A percentile compares a stretch with the other conserved stretches of the same genome.
These are phyloP conservation scores for Eucalyptus cladocalyx DNA, from an alignment of 345 rosid genomes.

Conservation along the genomic window DNA sequence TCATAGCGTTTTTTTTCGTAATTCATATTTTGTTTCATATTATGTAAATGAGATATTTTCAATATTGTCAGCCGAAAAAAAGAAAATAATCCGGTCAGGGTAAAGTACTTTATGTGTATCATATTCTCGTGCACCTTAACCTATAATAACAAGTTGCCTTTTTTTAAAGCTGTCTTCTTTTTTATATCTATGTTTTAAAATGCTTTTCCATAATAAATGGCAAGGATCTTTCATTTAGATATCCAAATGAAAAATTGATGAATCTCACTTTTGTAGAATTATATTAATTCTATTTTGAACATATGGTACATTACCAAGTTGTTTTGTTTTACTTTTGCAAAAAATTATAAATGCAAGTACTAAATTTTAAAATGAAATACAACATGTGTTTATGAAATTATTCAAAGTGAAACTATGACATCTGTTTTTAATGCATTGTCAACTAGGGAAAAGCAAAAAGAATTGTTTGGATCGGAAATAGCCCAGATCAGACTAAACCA, in stretches of 20 bases:
- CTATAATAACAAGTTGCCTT: not conserved
- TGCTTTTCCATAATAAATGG: not conserved
- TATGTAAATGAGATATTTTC: not conserved
- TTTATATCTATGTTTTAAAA: not conserved
- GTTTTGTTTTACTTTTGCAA: not conserved
- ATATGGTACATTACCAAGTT: not conserved
- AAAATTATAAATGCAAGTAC: not conserved
- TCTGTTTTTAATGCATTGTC: not conserved
- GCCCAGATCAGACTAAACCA: fast-evolving
- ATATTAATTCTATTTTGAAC: not conserved
- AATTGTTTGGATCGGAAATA: fast-evolving
- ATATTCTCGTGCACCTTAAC: not conserved
- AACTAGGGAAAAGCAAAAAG: not conserved
- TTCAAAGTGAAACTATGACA: not conserved
- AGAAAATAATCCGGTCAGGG: not conserved
- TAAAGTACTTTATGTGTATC: not conserved
- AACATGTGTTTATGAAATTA: not conserved
- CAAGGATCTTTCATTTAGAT: not conserved
- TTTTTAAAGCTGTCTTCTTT: not conserved
- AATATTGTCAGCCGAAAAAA: not conserved
- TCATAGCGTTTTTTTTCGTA: not conserved
- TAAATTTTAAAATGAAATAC: not conserved
- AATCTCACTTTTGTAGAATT: not conserved
- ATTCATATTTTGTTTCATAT: not conserved
- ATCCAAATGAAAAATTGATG: not conserved